phyloP scores from a whole-genome alignment of 805 yeast genomes.

The Candida tibetensis region DNA sequence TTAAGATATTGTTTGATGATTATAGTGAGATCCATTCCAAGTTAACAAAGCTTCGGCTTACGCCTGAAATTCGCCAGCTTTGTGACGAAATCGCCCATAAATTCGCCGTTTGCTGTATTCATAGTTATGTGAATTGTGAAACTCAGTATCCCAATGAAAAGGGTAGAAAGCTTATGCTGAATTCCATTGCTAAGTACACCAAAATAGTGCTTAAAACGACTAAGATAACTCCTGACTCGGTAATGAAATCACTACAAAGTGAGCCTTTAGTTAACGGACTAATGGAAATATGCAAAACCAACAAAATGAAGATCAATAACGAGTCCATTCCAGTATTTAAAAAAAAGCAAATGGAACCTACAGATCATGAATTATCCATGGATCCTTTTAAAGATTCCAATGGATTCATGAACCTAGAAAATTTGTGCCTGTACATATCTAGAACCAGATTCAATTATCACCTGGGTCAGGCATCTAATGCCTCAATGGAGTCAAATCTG shows the following conservation, averaged over 20 bases:
- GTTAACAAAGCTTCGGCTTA: background rate
- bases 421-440: slow-evolving; percentile 23
- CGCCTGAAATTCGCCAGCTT: background rate
- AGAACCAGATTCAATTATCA: slow-evolving; percentile 13
- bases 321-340: background rate
- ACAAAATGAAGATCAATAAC: background rate
- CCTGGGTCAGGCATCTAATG: too few relatives aligned
- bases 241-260: background rate
- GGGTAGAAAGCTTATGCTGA: slow-evolving; percentile 1
- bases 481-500: too few relatives aligned
- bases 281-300: slow-evolving; percentile 4
- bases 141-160: background rate
- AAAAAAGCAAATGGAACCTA: background rate
- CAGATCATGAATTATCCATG: slow-evolving; percentile 9
- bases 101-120: background rate
- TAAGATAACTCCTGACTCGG: slow-evolving; percentile 1
- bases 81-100: background rate
- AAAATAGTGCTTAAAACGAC: slow-evolving; percentile 5
- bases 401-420: slow-evolving; percentile 19
- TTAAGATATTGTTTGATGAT: slow-evolving; percentile 12
- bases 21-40: slow-evolving; percentile 1
- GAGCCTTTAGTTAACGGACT: background rate
- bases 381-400: slow-evolving; percentile 13
- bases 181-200: slow-evolving; percentile 5
- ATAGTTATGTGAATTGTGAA: background rate